A percentile compares a stretch with the other conserved stretches of the same genome.
Evolutionary conservation across 371 early-diverging fungal genomes (phyloP).

Genomic region (Haplosporangium sp.): DNA sequence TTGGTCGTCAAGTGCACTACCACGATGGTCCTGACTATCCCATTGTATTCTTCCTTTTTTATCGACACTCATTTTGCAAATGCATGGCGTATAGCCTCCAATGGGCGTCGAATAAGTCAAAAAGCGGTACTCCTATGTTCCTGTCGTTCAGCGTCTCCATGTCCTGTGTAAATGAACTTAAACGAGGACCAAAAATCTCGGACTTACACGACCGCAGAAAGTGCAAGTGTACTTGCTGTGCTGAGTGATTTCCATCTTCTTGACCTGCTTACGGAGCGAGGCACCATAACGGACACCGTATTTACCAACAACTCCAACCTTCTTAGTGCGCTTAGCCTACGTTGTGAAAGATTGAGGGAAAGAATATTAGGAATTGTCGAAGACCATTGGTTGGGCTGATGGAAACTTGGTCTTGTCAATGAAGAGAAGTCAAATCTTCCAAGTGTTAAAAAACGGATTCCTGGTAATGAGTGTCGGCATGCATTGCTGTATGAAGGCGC

Average conservation of each 20-base stretch:
- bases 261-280: slow-evolving; percentile 99
- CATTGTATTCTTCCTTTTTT: no score
- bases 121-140: neutral
- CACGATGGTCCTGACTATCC: no score
- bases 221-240: slow-evolving; percentile 99
- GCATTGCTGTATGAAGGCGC: neutral
- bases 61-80: no score
- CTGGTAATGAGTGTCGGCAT: neutral
- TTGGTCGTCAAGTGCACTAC: no score
- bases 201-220: slow-evolving; percentile 96
- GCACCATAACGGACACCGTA: slow-evolving; percentile 99
- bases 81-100: no score
- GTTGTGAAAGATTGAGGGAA: neutral
- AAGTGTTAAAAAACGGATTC: neutral
- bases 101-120: no score
- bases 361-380: slow-evolving; percentile 15
- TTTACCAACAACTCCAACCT: slow-evolving; percentile 99
- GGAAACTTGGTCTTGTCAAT: neutral
- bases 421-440: neutral
- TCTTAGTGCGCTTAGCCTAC: slow-evolving; percentile 98
- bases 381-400: neutral
- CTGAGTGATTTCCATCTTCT: slow-evolving; percentile 99
- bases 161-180: neutral
- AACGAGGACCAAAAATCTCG: neutral
- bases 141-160: neutral